Evolutionary conservation across 176 grass and related monocot genomes (phyloP).

Genomic region (Oryza rufipogon): DNA sequence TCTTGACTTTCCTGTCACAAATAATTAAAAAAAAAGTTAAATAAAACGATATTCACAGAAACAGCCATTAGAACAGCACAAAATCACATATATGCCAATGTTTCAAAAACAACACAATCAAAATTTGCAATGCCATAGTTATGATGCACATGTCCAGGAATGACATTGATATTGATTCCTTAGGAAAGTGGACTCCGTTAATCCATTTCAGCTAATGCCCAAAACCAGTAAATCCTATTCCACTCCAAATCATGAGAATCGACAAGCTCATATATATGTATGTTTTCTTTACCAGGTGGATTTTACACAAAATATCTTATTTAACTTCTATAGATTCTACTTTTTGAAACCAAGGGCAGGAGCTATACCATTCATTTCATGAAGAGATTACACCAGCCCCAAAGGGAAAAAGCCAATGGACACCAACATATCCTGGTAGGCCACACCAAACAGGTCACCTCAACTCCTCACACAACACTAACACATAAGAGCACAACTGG

Average conservation of each 20-base stretch:
- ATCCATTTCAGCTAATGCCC: background rate
- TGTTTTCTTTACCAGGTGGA: slow-evolving; percentile 1
- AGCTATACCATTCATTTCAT: background rate
- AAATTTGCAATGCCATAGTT: background rate
- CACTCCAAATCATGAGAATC: slow-evolving; percentile 4
- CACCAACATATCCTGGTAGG: background rate
- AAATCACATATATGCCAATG: background rate
- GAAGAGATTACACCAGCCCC: background rate
- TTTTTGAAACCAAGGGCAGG: background rate
- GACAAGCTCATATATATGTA: slow-evolving; percentile 10
- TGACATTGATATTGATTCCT: slow-evolving; percentile 7
- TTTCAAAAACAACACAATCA: slow-evolving; percentile 9
- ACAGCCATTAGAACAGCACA: background rate
- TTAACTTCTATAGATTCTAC: slow-evolving; percentile 4
- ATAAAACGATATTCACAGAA: slow-evolving; percentile 21
- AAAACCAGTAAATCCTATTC: slow-evolving; percentile 8
- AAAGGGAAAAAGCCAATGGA: background rate
- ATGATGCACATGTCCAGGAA: background rate
- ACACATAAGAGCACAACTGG: background rate
- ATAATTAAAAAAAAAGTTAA: background rate
- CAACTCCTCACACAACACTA: background rate
- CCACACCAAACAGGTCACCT: background rate
- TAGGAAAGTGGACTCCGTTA: background rate
- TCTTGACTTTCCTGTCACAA: slow-evolving; percentile 86
- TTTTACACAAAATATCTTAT: slow-evolving; percentile 31